phyloP scores from a whole-genome alignment of 306 rosid genomes.

The Elaeagnus macrophylla region DNA sequence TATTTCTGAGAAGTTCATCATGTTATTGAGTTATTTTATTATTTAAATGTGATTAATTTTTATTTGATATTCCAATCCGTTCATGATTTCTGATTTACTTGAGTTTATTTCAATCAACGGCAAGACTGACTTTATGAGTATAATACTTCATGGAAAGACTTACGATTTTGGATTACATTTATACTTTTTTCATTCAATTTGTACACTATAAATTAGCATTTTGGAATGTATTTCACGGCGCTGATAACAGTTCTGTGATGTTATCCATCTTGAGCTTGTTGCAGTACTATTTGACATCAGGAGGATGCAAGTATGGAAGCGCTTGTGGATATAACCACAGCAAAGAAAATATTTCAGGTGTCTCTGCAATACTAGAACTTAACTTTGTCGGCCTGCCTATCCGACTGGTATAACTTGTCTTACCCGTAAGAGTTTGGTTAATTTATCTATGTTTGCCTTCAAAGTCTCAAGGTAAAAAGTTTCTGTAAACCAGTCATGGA shows the following conservation, averaged over 20 bases:
- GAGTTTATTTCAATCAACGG: neutral
- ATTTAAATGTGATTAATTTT: neutral
- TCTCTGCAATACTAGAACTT: constrained; percentile 38
- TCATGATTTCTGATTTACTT: neutral
- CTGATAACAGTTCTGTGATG: constrained; percentile 16
- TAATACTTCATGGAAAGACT: neutral
- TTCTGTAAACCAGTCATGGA: neutral
- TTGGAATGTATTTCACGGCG: constrained; percentile 8
- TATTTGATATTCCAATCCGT: neutral
- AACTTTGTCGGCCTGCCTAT: constrained; percentile 88
- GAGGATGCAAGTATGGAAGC: constrained; percentile 82
- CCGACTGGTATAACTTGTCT: constrained; percentile 50
- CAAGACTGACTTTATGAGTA: neutral
- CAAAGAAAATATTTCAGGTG: constrained; percentile 22
- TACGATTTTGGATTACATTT: constrained; percentile 11
- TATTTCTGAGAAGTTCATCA: constrained; percentile 14
- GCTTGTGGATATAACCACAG: constrained; percentile 79
- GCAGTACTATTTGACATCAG: constrained; percentile 76
- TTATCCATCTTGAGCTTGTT: constrained; percentile 24
- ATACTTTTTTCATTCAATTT: constrained; percentile 8
- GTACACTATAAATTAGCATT: neutral
- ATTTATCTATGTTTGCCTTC: neutral
- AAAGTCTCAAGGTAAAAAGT: neutral
- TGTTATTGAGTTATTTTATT: constrained; percentile 9
- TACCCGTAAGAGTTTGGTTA: neutral